Evolutionary conservation across 352 stramenopile species (phyloP).

Genomic region (Globisporangium camurandrum): DNA sequence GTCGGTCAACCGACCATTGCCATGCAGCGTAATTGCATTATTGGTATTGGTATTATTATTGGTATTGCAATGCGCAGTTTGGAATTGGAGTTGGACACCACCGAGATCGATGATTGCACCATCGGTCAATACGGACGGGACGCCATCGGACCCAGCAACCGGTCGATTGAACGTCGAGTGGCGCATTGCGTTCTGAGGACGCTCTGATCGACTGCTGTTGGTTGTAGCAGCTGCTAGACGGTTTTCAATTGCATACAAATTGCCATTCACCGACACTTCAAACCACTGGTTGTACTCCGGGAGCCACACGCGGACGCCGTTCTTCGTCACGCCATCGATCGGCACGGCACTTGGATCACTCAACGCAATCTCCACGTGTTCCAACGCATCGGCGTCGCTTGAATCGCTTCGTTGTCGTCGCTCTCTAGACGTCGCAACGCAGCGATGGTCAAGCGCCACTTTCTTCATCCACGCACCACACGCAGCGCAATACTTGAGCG

Average conservation of each 20-base stretch:
- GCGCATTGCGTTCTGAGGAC: conserved; percentile 18
- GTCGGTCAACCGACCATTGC: conserved; percentile 8
- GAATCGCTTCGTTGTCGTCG: background rate
- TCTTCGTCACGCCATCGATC: conserved; percentile 74
- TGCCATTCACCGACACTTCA: conserved; percentile 76
- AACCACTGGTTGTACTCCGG: conserved; percentile 67
- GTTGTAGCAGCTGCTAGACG: conserved; percentile 16
- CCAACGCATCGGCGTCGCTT: conserved; percentile 13
- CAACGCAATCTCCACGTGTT: conserved; percentile 39
- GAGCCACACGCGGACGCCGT: conserved; percentile 73
- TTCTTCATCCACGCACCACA: conserved; percentile 54
- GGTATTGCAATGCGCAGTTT: conserved; percentile 32
- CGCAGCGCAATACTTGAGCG: conserved; percentile 47
- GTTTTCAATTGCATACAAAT: conserved; percentile 58
- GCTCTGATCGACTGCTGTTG: conserved; percentile 4
- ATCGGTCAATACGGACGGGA: conserved; percentile 47
- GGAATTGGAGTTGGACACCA: conserved; percentile 72
- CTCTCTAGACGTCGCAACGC: conserved; percentile 20
- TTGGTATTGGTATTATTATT: no score
- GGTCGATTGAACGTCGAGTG: conserved; percentile 69
- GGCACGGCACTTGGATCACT: conserved; percentile 28
- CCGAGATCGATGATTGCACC: conserved; percentile 72
- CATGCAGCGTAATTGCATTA: no score
- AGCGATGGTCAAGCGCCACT: conserved; percentile 30
- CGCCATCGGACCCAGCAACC: conserved; percentile 20